Evolutionary conservation across 2,329 filamentous ascomycete genomes (phyloP).

Genomic region (Botrytis cinerea): DNA sequence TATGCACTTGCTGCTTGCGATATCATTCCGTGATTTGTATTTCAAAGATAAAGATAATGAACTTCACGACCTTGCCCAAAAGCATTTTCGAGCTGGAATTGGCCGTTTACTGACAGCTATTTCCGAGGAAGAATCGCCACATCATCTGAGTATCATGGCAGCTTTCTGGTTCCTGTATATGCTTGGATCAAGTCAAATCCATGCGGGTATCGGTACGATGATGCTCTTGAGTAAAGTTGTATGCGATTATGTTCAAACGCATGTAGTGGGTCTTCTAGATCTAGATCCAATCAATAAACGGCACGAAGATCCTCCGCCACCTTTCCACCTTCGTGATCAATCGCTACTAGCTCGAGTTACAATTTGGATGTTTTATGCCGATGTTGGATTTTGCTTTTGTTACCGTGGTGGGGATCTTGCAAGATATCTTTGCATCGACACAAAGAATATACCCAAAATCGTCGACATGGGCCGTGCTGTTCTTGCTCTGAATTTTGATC

Average conservation of each 20-base stretch:
- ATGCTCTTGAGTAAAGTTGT: constrained; percentile 13
- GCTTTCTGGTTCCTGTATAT: constrained; percentile 23
- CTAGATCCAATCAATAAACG: background rate
- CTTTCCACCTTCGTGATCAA: background rate
- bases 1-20: constrained; percentile 15
- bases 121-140: background rate
- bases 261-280: constrained; percentile 6
- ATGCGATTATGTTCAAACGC: constrained; percentile 12
- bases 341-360: constrained; percentile 12
- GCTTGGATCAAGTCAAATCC: constrained; percentile 11
- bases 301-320: background rate
- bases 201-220: constrained; percentile 13
- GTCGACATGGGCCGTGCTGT: background rate
- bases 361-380: constrained; percentile 17
- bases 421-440: constrained; percentile 6
- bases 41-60: constrained; percentile 3
- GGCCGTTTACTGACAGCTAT: constrained; percentile 13
- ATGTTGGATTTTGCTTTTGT: constrained; percentile 19
- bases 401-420: constrained; percentile 19
- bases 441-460: constrained; percentile 13
- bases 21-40: constrained; percentile 13
- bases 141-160: constrained; percentile 6
- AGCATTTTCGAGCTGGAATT: constrained; percentile 16
- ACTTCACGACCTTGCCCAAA: constrained; percentile 4
- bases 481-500: background rate